Evolutionary conservation across 805 yeast genomes (phyloP), one percentile per base, ranked within the genome.

Genomic region (Yarrowia keelungensis): DNA sequence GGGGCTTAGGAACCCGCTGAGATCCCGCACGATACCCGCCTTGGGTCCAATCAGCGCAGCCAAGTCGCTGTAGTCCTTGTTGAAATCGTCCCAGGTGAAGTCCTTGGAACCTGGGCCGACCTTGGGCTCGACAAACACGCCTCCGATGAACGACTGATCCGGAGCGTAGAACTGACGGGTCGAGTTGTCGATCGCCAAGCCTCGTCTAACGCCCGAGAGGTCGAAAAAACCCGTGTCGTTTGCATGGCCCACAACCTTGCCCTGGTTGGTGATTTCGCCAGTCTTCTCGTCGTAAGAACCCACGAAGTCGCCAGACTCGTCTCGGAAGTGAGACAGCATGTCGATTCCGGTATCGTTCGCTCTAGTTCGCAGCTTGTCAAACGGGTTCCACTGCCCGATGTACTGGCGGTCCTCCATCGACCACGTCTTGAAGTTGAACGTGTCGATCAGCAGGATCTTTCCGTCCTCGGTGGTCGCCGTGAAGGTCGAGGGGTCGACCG

Each of bases 131-230:
- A 11, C 5, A 11, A 56, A 56, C 11, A 56, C 39, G 9, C 62
- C 62, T 5, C 62, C 62, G 7, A 56, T 56, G 19, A 56, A 56
- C 22, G 62, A 56, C 39, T 56, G 62, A 10, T 56, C 62, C 3
- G 62, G 62, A 2, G 62, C 62, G 22, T 41, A 56, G 22, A 56
- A 56, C 22, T 8, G 14, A 2, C 62, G 19, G 10, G 62, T 56
- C 19, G 46, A 41, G 62, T 56, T 56, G 22, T n/a, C 19, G 15
- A 9, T 8, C n/a, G 62, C 62, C 8, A 56, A 38, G 7, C 62
- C 62, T n/a, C 46, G 47, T 10, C 62, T 47, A 7, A 9, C 12
- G 7, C 62, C 62, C 4, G 46, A 14, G 5, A 12, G 22, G 38
- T 56, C 62, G 10, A 56, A 56, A 5, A 41, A n/a, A 1, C 62